phyloP scores from a whole-genome alignment of 2,329 filamentous ascomycete species.

The Westerdykella ornata region DNA sequence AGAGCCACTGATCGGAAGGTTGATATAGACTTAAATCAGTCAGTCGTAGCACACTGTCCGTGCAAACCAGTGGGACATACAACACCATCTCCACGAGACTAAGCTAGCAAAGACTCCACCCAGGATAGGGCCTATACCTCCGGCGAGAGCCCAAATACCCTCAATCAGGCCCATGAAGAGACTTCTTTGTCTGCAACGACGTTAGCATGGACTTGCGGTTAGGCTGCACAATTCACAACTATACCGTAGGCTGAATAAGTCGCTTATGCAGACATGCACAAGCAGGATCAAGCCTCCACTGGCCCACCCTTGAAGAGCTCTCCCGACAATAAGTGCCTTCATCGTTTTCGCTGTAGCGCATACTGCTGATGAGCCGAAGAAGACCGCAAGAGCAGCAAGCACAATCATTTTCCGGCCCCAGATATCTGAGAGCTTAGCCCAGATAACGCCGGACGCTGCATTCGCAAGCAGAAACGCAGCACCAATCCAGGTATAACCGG shows the following conservation, averaged over 20 bases:
- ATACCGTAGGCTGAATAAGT: constrained; percentile 54
- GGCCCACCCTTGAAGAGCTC: constrained; percentile 58
- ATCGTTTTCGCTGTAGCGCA: constrained; percentile 53
- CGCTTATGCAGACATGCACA: constrained; percentile 57
- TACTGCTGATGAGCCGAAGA: constrained; percentile 56
- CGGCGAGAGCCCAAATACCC: constrained; percentile 51
- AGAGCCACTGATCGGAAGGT: constrained; percentile 46
- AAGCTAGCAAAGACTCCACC: constrained; percentile 47
- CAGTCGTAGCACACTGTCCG: not conserved
- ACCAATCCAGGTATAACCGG: constrained; percentile 73
- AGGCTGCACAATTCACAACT: not conserved
- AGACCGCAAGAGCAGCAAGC: constrained; percentile 48
- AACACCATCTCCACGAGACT: constrained; percentile 49
- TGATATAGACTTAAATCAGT: constrained; percentile 45
- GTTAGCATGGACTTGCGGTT: not conserved
- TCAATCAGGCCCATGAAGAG: constrained; percentile 48
- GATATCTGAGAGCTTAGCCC: constrained; percentile 57
- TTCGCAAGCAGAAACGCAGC: constrained; percentile 65
- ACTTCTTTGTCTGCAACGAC: constrained; percentile 37
- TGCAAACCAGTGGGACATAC: constrained; percentile 15
- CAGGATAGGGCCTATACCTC: constrained; percentile 48
- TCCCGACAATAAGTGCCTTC: constrained; percentile 53
- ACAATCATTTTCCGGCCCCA: constrained; percentile 53
- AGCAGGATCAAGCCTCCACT: constrained; percentile 57
- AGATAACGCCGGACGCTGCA: constrained; percentile 61